These are phyloP conservation scores for Prototheca cutis DNA, from an alignment of 163 green algal genomes.

Conservation along the genomic window DNA sequence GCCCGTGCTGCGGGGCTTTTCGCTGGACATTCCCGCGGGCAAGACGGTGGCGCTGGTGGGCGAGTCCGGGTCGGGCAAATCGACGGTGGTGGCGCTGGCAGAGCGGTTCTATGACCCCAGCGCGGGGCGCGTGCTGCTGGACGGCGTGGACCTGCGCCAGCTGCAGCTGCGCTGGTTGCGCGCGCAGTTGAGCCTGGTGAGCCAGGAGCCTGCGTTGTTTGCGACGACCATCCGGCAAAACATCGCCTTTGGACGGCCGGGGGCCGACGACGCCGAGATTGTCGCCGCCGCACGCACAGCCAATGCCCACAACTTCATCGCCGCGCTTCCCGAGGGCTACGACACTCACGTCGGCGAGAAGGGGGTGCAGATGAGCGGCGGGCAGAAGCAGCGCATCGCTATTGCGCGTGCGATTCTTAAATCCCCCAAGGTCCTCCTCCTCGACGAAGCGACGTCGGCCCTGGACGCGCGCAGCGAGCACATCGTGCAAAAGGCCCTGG, in stretches of 20 bases:
- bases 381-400: conserved; percentile 75
- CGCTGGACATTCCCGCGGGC: conserved; percentile 32
- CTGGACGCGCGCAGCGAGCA: conserved; percentile 50
- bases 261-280: conserved; percentile 41
- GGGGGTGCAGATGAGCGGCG: conserved; percentile 76
- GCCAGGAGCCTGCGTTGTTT: conserved; percentile 90
- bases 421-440: conserved; percentile 60
- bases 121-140: conserved; percentile 25
- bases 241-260: conserved; percentile 54
- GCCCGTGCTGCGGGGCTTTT: conserved; percentile 46
- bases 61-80: conserved; percentile 56
- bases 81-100: conserved; percentile 63
- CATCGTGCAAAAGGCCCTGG: conserved; percentile 31
- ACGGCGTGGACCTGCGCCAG: conserved; percentile 53
- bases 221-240: conserved; percentile 79
- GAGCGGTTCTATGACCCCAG: conserved; percentile 75
- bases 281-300: conserved; percentile 51
- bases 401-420: conserved; percentile 74
- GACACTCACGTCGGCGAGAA: conserved; percentile 72
- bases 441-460: conserved; percentile 47
- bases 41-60: conserved; percentile 54
- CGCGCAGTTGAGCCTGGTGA: conserved; percentile 61
- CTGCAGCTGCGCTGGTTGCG: conserved; percentile 60
- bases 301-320: conserved; percentile 86
- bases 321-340: conserved; percentile 64